Evolutionary conservation across 1,284 basidiomycete genomes (phyloP).

Genomic region (Leccinum subfulvum): DNA sequence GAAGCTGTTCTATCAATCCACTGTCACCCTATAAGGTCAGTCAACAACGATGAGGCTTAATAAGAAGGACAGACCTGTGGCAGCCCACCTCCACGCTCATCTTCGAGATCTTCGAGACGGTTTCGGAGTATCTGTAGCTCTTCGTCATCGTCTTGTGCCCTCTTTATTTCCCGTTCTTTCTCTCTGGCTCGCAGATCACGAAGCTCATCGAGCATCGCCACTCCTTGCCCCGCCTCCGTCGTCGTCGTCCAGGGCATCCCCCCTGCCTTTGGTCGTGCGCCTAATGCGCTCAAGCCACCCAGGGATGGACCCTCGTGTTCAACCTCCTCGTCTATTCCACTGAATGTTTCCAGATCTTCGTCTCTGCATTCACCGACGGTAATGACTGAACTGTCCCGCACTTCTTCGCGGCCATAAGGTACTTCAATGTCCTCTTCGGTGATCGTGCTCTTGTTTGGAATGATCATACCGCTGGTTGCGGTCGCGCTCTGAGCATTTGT

Average conservation of each 20-base stretch:
- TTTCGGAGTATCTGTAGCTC: conserved; percentile 75
- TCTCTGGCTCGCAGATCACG: conserved; percentile 56
- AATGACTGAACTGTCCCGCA: conserved; percentile 56
- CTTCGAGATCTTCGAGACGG: conserved; percentile 72
- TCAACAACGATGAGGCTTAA: not conserved
- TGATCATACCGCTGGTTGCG: conserved; percentile 79
- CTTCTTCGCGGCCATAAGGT: conserved; percentile 70
- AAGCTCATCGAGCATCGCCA: conserved; percentile 61
- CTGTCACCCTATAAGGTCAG: conserved; percentile 44
- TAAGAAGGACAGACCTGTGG: conserved; percentile 29
- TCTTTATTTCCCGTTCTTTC: conserved; percentile 53
- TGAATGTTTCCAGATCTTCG: conserved; percentile 34
- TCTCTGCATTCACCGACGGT: conserved; percentile 50
- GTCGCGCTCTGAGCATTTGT: conserved; percentile 66
- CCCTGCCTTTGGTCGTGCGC: conserved; percentile 51
- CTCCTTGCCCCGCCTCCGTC: conserved; percentile 44
- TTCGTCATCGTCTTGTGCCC: conserved; percentile 65
- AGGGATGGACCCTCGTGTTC: conserved; percentile 57
- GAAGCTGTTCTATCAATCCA: conserved; percentile 74
- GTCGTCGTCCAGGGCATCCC: conserved; percentile 44
- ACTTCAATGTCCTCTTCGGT: conserved; percentile 95
- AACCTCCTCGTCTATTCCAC: conserved; percentile 48
- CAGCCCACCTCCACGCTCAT: conserved; percentile 50
- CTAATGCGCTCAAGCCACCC: conserved; percentile 61
- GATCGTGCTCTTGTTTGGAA: conserved; percentile 93